phyloP scores from a whole-genome alignment of 78 protist species.

The Polysphondylium violaceum region DNA sequence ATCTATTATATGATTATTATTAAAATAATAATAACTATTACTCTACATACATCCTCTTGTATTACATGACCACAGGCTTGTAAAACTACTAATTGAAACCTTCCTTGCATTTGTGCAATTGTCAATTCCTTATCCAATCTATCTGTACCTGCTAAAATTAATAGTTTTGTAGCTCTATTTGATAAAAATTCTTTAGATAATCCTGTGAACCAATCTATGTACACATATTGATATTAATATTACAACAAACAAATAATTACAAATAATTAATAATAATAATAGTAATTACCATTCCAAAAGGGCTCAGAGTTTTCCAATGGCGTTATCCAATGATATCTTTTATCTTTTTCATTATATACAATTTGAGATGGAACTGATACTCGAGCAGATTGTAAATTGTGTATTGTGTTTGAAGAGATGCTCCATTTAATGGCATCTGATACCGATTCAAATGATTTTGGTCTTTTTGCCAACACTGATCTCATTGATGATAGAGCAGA shows the following conservation, averaged over 20 bases:
- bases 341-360: not conserved
- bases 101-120: slow-evolving; percentile 95
- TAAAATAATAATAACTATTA: too few species aligned
- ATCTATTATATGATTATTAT: too few species aligned
- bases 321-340: slow-evolving; percentile 83
- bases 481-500: slow-evolving; percentile 82
- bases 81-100: slow-evolving; percentile 88
- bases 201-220: slow-evolving; percentile 91
- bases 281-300: slow-evolving; percentile 80
- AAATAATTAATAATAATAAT: not conserved
- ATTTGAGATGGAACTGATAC: slow-evolving; percentile 86
- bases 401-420: slow-evolving; percentile 13
- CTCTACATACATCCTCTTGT: slow-evolving; percentile 92
- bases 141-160: slow-evolving; percentile 91
- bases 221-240: not conserved
- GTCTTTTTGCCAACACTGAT: slow-evolving; percentile 79
- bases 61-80: slow-evolving; percentile 88
- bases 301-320: slow-evolving; percentile 79
- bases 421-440: slow-evolving; percentile 89
- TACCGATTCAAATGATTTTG: slow-evolving; percentile 73
- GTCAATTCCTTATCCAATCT: slow-evolving; percentile 91
- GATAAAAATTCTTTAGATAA: slow-evolving; percentile 82
- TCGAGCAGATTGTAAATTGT: slow-evolving; percentile 79
- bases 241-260: not conserved
- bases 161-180: slow-evolving; percentile 60